A percentile compares a stretch with the other conserved stretches of the same genome.
Conservation (phyloP, 768 basidiomycete genomes). For the Suillus alpinus region DNA sequence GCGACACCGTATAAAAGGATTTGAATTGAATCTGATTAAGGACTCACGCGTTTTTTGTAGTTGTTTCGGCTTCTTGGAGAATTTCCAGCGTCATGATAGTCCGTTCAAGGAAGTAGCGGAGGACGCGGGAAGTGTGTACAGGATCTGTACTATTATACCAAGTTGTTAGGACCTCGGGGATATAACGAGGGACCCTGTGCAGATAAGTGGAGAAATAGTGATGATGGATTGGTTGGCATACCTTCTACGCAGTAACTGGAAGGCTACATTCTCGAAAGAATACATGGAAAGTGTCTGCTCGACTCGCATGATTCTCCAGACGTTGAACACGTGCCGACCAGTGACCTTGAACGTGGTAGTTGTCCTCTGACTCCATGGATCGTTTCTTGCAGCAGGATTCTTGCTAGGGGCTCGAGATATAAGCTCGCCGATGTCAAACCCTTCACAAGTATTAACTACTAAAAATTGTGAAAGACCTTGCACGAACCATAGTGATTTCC, state of each 20-base stretch:
- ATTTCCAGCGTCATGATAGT: conserved; percentile 72
- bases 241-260: conserved; percentile 77
- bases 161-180: conserved; percentile 52
- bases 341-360: conserved; percentile 80
- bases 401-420: conserved; percentile 72
- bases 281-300: conserved; percentile 79
- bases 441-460: conserved; percentile 36
- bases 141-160: conserved; percentile 68
- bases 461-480: conserved; percentile 1
- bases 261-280: conserved; percentile 86
- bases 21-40: neutral
- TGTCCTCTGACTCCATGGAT: conserved; percentile 71
- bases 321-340: conserved; percentile 89
- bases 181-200: conserved; percentile 74
- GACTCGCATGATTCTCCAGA: conserved; percentile 89
- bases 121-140: conserved; percentile 48
- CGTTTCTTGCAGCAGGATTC: conserved; percentile 34
- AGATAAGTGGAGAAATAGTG: conserved; percentile 1
- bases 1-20: neutral
- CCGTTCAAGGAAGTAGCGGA: conserved; percentile 66
- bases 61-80: conserved; percentile 74
- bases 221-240: conserved; percentile 28
- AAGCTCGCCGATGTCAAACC: conserved; percentile 66
- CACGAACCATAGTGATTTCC: conserved; percentile 55
- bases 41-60: conserved; percentile 84